Base-by-base conservation (phyloP, 1,284 basidiomycete genomes). In the Malassezia pachydermatis region DNA sequence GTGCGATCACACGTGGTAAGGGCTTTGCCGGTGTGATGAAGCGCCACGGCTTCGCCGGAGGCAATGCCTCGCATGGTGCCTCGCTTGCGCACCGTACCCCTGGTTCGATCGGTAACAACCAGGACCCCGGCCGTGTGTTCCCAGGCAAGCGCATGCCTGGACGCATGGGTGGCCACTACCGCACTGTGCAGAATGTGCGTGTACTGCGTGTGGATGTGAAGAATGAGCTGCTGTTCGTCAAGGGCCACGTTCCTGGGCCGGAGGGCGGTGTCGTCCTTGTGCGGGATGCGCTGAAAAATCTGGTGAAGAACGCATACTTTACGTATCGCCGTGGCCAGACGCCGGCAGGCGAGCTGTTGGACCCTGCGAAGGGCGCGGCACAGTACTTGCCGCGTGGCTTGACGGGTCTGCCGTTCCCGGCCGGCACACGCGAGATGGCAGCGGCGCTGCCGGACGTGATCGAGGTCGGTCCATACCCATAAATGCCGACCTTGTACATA, bases 71-170 rank as follows among this genome's bases (percentile, higher is more conserved):
- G 73, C 94, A 99, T 73, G 94, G 94, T 84, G 86, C 88, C 41
- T 96, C 94, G 51, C 73, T 90, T 61, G 88, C 88, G 23, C 94
- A 98, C 78, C 84, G 94, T 70, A 84, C 85, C 22, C 81, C 83
- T 36, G 94, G 94, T 69, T 86, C 89, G 22, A 94, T 87, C 11
- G 94, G 94, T 74, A 85, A 86, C 66, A 86, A 94, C 73, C 67
- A 70, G 54, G 88, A 94, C 67, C 90, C 90, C 29, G 90, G 89
- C 44, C 81, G 89, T 69, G 79, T 95, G 13, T 88, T 86, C 76
- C 90, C 90, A 14, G 92, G 92, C 34, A 95, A 90, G 76, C 96
- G 95, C 77, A 98, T 96, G 92, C 83, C 92, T 8, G 94, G 92
- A 38, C 83, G 84, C 38, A 84, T 95, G 79, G 94, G 94, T 46